Evolutionary conservation across 192 early-diverging fungal genomes (phyloP).

Genomic region (Gamsiella multidivaricata): DNA sequence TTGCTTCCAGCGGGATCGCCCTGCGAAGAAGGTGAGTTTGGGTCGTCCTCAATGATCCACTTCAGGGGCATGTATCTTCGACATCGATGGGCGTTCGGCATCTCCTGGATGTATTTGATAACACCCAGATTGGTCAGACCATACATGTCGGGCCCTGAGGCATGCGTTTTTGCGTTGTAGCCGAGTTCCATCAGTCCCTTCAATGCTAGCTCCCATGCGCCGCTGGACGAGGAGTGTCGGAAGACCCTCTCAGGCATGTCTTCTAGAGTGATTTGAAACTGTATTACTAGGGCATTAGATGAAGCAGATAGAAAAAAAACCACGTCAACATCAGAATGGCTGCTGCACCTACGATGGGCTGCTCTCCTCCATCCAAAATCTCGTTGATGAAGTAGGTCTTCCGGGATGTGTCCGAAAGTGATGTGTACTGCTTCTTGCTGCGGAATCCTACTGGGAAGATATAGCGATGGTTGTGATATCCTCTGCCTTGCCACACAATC

Average conservation of each 20-base stretch:
- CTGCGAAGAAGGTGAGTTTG: not conserved
- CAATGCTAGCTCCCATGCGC: conserved; percentile 75
- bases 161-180: conserved; percentile 75
- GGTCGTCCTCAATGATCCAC: conserved; percentile 48
- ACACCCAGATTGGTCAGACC: conserved; percentile 74
- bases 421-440: conserved; percentile 70
- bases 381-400: conserved; percentile 72
- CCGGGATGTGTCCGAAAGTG: conserved; percentile 61
- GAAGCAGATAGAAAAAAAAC: not conserved
- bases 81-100: conserved; percentile 53
- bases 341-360: conserved; percentile 56
- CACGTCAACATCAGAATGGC: not conserved
- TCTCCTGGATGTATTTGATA: conserved; percentile 78
- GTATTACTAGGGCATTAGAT: not conserved
- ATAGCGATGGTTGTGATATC: conserved; percentile 76
- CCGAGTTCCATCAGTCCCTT: conserved; percentile 69
- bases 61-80: conserved; percentile 52
- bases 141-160: conserved; percentile 78
- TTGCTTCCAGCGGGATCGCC: conserved; percentile 18
- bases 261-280: conserved; percentile 76
- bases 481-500: conserved; percentile 67
- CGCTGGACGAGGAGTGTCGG: conserved; percentile 71
- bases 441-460: conserved; percentile 77
- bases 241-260: conserved; percentile 72
- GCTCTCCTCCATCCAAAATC: conserved; percentile 74